Base-by-base conservation (phyloP, 805 yeast species). In the Suhomyces xylopsoci region DNA sequence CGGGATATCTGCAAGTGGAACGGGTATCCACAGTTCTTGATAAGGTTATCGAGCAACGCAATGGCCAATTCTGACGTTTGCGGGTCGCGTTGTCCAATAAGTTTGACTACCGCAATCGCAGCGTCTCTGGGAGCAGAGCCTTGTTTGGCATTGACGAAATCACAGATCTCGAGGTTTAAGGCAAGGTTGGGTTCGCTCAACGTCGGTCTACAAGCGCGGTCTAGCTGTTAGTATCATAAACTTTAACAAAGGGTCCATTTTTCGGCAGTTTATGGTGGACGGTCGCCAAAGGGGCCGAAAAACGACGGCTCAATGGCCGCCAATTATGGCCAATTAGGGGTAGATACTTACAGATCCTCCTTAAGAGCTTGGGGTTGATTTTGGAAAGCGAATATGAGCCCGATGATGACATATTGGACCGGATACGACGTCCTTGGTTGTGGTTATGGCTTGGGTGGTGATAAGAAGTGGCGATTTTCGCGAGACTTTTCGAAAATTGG, bases 1-100 rank as follows among this genome's bases (percentile, higher is more conserved):
- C 98, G 81, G 3, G 97, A 88, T 50, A 94, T 90, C 71, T 94
- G 99, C 47, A 94, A 77, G 59, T 94, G 99, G 72, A 94, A 83
- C 7, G 99, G 97, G 68, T 93, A 94, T 5, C 98, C 99, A 74
- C 99, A 94, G 74, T 94, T 94, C 73, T 94, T 94, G 50, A 94
- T 99, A 60, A 94, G 76, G 50, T 90, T 90, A 66, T 94, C 99
- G 55, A 94, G 79, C 48, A 90, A 72, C 1, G 91, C 81, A 58
- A 94, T 71, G 8, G 97, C 97, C 64, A 92, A 84, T 51, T 87
- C 83, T 5, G 92, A 83, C 32, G 91, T 87, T 63, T 89, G 96
- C 0, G 96, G 84, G 59, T 88, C 94, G 62, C 90, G 79, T 59
- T 87, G 86, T 70, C 90, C 88, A 65, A 93, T 82, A 56, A 90